These are phyloP conservation scores for Cytospora chrysosperma DNA, from an alignment of 2,329 filamentous ascomycete species.

Conservation along the genomic window DNA sequence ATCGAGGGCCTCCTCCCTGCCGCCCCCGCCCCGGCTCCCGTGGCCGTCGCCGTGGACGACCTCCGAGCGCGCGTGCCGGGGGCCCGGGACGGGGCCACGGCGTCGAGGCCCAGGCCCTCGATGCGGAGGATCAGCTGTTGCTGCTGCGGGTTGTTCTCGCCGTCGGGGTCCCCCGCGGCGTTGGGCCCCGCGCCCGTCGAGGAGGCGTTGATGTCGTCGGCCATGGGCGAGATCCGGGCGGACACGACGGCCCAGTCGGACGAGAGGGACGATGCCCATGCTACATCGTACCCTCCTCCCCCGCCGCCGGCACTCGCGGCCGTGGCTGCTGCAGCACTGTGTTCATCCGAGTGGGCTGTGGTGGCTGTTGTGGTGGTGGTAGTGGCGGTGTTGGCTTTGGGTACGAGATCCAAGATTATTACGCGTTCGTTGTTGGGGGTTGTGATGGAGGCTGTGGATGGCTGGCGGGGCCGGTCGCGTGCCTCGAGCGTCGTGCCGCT, in stretches of 20 bases:
- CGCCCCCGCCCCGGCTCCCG: background rate
- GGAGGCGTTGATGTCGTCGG: slow-evolving; percentile 34
- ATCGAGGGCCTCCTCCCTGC: slow-evolving; percentile 20
- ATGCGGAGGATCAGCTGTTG: slow-evolving; percentile 60
- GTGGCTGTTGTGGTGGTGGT: no score
- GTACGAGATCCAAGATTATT: slow-evolving; percentile 55
- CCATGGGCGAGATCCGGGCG: slow-evolving; percentile 46
- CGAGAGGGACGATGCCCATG: slow-evolving; percentile 69
- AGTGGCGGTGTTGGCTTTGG: slow-evolving; percentile 27
- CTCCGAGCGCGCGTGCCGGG: slow-evolving; percentile 30
- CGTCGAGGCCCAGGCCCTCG: slow-evolving; percentile 49
- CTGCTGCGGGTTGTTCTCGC: slow-evolving; percentile 36
- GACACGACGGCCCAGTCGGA: slow-evolving; percentile 66
- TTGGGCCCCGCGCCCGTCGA: slow-evolving; percentile 20
- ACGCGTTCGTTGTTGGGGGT: slow-evolving; percentile 41
- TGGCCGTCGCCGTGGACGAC: slow-evolving; percentile 22
- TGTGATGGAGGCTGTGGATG: background rate
- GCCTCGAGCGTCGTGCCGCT: slow-evolving; percentile 30
- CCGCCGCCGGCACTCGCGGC: background rate
- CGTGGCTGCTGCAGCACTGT: background rate
- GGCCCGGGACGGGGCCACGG: background rate
- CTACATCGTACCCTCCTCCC: slow-evolving; percentile 50
- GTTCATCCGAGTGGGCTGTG: background rate
- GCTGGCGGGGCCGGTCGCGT: slow-evolving; percentile 26
- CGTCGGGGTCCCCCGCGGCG: slow-evolving; percentile 33